Evolutionary conservation across 352 stramenopile species (phyloP).

Genomic region (Pythium vanterpoolii): DNA sequence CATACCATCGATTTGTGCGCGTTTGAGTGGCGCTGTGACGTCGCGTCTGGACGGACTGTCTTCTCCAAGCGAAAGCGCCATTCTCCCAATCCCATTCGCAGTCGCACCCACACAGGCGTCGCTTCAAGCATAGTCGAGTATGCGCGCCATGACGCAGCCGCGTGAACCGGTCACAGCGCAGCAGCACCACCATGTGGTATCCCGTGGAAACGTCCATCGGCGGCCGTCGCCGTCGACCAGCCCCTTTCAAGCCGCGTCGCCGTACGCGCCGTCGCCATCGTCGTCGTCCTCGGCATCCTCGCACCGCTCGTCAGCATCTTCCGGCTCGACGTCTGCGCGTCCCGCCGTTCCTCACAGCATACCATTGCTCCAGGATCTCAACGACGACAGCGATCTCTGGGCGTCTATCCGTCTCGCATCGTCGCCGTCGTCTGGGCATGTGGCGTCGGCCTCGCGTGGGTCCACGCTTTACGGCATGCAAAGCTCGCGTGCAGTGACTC

Average conservation of each 20-base stretch:
- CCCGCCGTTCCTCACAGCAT: background rate
- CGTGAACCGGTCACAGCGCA: background rate
- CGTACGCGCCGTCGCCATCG: constrained; percentile 11
- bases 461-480: background rate
- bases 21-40: background rate
- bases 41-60: no score
- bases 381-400: constrained; percentile 18
- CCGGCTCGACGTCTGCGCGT: background rate
- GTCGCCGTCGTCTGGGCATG: background rate
- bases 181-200: background rate
- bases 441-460: background rate
- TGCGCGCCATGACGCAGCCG: background rate
- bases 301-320: background rate
- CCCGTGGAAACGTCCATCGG: background rate
- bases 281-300: constrained; percentile 13
- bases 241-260: background rate
- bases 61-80: background rate
- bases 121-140: background rate
- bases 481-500: background rate
- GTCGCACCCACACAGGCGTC: background rate
- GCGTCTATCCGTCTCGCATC: constrained; percentile 19
- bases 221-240: background rate
- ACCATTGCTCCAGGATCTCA: background rate
- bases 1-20: background rate
- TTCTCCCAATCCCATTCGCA: background rate